Base-by-base conservation (phyloP, 352 stramenopile species). In the Globisporangium nodosum region DNA sequence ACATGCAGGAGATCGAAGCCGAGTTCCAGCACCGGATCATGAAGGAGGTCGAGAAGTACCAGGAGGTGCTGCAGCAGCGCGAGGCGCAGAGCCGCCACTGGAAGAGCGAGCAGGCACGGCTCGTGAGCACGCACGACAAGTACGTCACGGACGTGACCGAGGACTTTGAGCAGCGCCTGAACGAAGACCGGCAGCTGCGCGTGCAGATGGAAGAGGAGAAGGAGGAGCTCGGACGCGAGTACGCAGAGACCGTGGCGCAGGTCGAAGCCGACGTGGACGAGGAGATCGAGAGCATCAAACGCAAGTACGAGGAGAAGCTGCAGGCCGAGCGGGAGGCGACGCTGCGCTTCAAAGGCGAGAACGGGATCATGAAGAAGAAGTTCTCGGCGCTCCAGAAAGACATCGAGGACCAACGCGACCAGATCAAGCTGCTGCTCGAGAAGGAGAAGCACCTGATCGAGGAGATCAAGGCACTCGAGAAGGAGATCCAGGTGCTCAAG, bases 341-440 rank as follows among this genome's bases (percentile, higher is more conserved):
- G n/a, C 68, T 98, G 50, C 87, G 90, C 2, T 85, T 96, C n/a
- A 98, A 98, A 65, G 90, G 92, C 15, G 94, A 98, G 64, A 98
- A 98, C 57, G 93, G 91, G 6, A 97, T 98, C 65, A 97, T 98
- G 90, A 97, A 96, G 66, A 98, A 98, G 65, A 98, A 98, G 64
- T 98, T 97, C 48, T 94, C 80, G 4, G 84, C 95, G 7, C 60
- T 98, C 21, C 82, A 94, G 50, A 96, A 97, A 45, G 90, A 98
- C 30, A 97, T 98, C 53, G 94, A 98, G 56, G 88, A 98, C 43
- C 94, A 98, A 60, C 90, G 91, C 52, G 94, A 98, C 56, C 89
- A 98, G 64, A 97, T 98, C 37, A 87, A 97, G 43, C 87, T 88
- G n/a, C 79, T 72, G 1, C 70, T 97, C 0, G 80, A 96, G 57